Percentiles rank a stretch among this genome's conserved stretches.
Evolutionary conservation across 139 green algal genomes (phyloP).

Genomic region (Coelastrella sp.): DNA sequence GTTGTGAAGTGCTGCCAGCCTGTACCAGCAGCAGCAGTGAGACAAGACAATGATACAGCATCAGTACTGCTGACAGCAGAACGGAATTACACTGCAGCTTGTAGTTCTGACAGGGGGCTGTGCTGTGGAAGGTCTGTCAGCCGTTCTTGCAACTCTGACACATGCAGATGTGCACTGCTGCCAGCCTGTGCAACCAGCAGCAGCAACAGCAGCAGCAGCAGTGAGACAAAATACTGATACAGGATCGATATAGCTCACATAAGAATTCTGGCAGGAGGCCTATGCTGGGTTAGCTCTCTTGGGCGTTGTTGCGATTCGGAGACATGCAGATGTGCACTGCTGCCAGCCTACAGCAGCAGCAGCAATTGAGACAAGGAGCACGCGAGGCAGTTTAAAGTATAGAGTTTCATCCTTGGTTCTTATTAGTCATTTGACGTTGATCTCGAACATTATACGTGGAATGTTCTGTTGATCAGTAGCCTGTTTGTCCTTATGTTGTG

Average conservation of each 20-base stretch:
- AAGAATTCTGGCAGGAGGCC: constrained; percentile 38
- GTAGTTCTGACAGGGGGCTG: constrained; percentile 55
- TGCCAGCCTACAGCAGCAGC: constrained; percentile 31
- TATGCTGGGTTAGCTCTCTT: not conserved
- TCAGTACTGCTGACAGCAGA: too few species aligned
- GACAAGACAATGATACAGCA: too few species aligned
- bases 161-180: not conserved
- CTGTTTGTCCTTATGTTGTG: not conserved
- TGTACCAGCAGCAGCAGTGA: too few species aligned
- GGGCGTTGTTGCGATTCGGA: not conserved
- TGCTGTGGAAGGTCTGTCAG: not conserved
- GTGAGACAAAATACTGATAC: too few species aligned
- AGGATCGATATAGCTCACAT: too few species aligned
- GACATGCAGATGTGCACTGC: constrained; percentile 33
- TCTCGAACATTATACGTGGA: too few species aligned
- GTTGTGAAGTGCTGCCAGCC: too few species aligned
- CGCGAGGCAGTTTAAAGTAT: not conserved
- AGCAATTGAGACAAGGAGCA: not conserved
- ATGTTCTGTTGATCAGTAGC: constrained; percentile 43
- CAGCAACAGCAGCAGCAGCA: too few species aligned
- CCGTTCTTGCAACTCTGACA: not conserved
- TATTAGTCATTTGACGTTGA: too few species aligned
- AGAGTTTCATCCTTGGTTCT: too few species aligned
- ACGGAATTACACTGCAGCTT: too few species aligned
- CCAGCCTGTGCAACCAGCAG: not conserved